Base-by-base conservation (phyloP, 2,329 filamentous ascomycete species). In the Fusarium sp. region DNA sequence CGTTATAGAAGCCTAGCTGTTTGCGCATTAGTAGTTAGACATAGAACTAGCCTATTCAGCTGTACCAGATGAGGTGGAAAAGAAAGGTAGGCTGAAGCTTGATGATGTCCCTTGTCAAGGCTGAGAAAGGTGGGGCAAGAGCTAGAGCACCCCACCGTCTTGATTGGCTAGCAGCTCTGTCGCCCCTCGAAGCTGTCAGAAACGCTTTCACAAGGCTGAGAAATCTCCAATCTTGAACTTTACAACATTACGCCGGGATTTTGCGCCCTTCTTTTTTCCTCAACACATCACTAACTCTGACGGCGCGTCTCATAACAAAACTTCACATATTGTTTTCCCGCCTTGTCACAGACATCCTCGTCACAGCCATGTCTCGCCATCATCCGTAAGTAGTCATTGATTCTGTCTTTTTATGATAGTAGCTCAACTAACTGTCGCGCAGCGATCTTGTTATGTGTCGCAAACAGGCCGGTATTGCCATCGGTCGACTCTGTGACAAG, bases 391-490 rank as follows among this genome's bases (percentile, higher is more conserved):
- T 87, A 56, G 30, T 26, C 8, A 39, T 39, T 20, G 9, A 39
- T 66, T 47, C 24, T 55, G 35, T 17, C 14, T 50, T 39, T 54
- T 59, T 32, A 36, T 30, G 44, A 13, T 38, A 32, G 30, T 56
- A 48, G 36, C 24, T 45, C 13, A 32, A 65, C 83, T 82, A 78
- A 83, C 79, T 42, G 28, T 45, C 42, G 36, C 20, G 8, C 53
- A 94, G 92, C 84, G 96, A 99, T 88, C 92, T 99, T 77, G 96
- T 99, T 79, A 98, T 98, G 96, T 99, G 96, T 90, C 95, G 96
- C 87, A 99, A 99, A 87, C 96, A 98, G 84, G 89, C 96, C 70
- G 96, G 96, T 85, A 98, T 98, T 83, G 94, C 95, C 80, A 98
- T 99, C 89, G 96, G 96, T 82, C 95, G 96, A 65, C 94, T 99